Base-by-base conservation (phyloP, 805 yeast genomes). In the Candida quercuum region DNA sequence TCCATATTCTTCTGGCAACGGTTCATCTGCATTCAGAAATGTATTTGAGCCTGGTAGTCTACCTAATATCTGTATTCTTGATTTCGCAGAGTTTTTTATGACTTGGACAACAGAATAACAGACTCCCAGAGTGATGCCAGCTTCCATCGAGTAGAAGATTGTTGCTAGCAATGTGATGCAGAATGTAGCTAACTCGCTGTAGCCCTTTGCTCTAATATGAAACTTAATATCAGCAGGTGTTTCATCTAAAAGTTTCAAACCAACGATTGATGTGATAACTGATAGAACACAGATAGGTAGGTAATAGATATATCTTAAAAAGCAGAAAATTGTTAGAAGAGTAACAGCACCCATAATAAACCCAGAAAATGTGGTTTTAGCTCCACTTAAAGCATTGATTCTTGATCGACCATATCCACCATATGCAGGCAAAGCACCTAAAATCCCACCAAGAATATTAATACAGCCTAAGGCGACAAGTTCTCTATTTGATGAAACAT, bases 371-470 rank as follows among this genome's bases (percentile, higher is more conserved):
- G 89, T 89, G 0, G 96, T 85, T 46, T 76, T 76, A 0, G 94
- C 98, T 5, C 96, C 96, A 12, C 88, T 78, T 36, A 87, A 65
- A 1, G 89, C 83, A 62, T 91, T 91, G 41, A 91, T 80, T 52
- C 85, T 88, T 14, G 95, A 83, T 51, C 98, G 72, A 2, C 96
- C 98, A 54, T 89, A 91, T 0, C 98, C 98, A 9, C 98, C 99
- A 68, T 89, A 89, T 0, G 95, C 77, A 0, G 99, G 97, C 13
- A 91, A 64, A 0, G 88, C 83, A 23, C 73, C 64, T 38, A 72
- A 61, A 23, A 66, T 39, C 2, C 76, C 76, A 30, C 86, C 83
- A 38, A 77, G 57, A 9, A 56, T 39, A 48, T 89, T 91, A 38
- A 83, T 76, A 12, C 74, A 61, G 1, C 99, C 98, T 22, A 91